Base-by-base conservation (phyloP, 1,139 yeast species). In the Yamadazyma conglobata region DNA sequence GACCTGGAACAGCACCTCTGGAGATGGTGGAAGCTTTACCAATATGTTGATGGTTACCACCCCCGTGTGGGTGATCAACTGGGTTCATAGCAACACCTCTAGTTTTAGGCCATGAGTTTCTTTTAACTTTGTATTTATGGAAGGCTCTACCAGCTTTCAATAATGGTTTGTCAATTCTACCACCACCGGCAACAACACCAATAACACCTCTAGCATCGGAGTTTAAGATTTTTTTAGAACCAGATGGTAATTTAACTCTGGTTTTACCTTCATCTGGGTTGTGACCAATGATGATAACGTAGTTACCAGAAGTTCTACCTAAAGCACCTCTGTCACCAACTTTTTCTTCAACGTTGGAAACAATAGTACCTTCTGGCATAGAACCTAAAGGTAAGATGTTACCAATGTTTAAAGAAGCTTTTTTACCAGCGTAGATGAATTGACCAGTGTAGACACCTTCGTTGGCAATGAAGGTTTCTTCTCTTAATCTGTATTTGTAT, bases 41-140 rank as follows among this genome's bases (percentile, higher is more conserved):
- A 80, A 89, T 89, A 73, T 89, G 97, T 80, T 89, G 96, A 76
- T 89, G 96, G 96, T 89, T 89, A 89, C 96, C 97, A 87, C 96
- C 96, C 84, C 96, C 96, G 73, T 88, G 96, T 68, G 96, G 96
- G 78, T 88, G 96, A 70, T 87, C 96, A 67, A 88, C 96, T 70
- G 96, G 96, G 78, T 87, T 85, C 95, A 86, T 86, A 69, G 95
- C 95, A 66, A 87, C 95, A 78, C 96, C 96, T 75, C 96, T 87
- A 65, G 96, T 88, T 85, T 85, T 87, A 73, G 96, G 96, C 96
- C 96, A 88, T 52, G 95, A 85, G 95, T 88, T 86, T 77, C 96
- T 82, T 93, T 89, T 88, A 61, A 86, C 95, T 76, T 73, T 87
- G 91, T 82, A 87, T 79, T 88, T 91, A 88, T 88, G 96, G 95